Evolutionary conservation across 2,329 filamentous ascomycete genomes (phyloP).

Genomic region (Paraconiothyrium sp.): DNA sequence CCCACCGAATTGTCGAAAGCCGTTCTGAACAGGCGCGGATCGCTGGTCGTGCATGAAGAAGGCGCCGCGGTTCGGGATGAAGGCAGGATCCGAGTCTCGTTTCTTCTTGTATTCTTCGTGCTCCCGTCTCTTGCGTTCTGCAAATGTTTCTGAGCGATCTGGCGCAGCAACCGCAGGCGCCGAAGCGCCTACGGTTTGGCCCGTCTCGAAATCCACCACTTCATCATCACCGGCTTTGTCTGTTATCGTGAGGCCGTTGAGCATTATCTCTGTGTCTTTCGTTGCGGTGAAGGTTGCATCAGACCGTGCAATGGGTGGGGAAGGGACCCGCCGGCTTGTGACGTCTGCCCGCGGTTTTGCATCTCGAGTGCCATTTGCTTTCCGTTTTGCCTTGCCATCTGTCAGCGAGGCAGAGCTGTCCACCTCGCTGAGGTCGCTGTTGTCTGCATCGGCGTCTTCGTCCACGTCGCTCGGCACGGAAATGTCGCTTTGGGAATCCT

Average conservation of each 20-base stretch:
- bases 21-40: constrained; percentile 78
- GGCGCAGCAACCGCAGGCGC: constrained; percentile 49
- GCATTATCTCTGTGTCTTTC: constrained; percentile 68
- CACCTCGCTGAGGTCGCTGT: constrained; percentile 65
- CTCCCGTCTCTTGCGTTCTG: constrained; percentile 80
- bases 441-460: constrained; percentile 67
- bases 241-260: constrained; percentile 65
- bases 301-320: constrained; percentile 48
- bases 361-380: constrained; percentile 49
- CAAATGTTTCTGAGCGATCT: constrained; percentile 63
- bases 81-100: constrained; percentile 87
- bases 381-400: constrained; percentile 49
- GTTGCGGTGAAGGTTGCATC: constrained; percentile 54
- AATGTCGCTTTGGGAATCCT: constrained; percentile 71
- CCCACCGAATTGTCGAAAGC: constrained; percentile 72
- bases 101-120: constrained; percentile 91
- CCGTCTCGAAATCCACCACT: constrained; percentile 63
- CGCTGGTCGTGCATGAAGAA: constrained; percentile 98
- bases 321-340: constrained; percentile 39
- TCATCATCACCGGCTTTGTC: constrained; percentile 53
- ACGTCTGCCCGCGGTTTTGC: constrained; percentile 39
- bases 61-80: constrained; percentile 90
- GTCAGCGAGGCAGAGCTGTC: constrained; percentile 52
- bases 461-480: constrained; percentile 66
- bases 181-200: constrained; percentile 40